phyloP scores from a whole-genome alignment of 129 eudicot species.

The Flaveria sonorensis region DNA sequence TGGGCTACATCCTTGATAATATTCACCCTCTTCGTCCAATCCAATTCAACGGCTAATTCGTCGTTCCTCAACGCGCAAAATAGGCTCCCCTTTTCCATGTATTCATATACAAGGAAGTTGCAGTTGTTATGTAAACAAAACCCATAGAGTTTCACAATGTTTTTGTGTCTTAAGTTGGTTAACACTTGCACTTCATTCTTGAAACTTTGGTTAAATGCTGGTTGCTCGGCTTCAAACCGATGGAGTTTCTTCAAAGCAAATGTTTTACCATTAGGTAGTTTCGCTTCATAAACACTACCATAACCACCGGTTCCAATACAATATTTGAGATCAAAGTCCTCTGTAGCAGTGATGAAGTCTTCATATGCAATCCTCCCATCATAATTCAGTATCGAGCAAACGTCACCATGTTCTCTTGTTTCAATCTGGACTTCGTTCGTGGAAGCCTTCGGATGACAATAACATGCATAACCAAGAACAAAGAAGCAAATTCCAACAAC shows the following conservation, averaged over 20 bases:
- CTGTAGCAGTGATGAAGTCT: slow-evolving; percentile 37
- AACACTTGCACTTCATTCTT: slow-evolving; percentile 35
- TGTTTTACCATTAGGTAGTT: slow-evolving; percentile 32
- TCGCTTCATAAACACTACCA: slow-evolving; percentile 38
- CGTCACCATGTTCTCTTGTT: slow-evolving; percentile 25
- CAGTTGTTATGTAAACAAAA: slow-evolving; percentile 35
- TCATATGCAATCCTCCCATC: slow-evolving; percentile 39
- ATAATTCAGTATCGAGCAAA: slow-evolving; percentile 29
- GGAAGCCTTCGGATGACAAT: not conserved
- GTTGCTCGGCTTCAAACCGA: slow-evolving; percentile 30
- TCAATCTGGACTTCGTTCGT: not conserved
- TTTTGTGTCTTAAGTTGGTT: slow-evolving; percentile 35
- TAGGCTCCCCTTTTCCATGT: slow-evolving; percentile 48
- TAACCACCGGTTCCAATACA: slow-evolving; percentile 49
- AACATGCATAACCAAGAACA: slow-evolving; percentile 4
- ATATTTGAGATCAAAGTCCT: slow-evolving; percentile 41
- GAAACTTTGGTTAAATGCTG: slow-evolving; percentile 28
- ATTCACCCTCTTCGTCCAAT: slow-evolving; percentile 43
- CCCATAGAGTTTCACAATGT: slow-evolving; percentile 36
- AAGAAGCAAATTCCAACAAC: slow-evolving; percentile 16
- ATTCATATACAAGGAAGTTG: slow-evolving; percentile 40
- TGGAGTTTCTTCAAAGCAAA: slow-evolving; percentile 44
- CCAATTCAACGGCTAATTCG: slow-evolving; percentile 30
- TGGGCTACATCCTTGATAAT: slow-evolving; percentile 39
- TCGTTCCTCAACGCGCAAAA: slow-evolving; percentile 28